Base-by-base conservation (phyloP, 768 basidiomycete species). In the Suillus clintonianus region DNA sequence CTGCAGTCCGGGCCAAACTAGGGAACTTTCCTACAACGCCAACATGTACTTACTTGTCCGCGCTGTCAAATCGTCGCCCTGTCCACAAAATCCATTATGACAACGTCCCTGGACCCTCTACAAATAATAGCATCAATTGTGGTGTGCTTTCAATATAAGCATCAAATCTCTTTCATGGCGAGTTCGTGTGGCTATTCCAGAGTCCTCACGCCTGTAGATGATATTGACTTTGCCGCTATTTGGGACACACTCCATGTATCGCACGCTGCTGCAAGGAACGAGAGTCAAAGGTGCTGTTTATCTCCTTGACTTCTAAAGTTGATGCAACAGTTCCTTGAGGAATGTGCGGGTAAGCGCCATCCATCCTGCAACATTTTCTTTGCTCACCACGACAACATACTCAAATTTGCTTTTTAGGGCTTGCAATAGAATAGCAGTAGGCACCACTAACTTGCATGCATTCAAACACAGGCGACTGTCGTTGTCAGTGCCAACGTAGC, bases 271-370 rank as follows among this genome's bases (percentile, higher is more conserved):
- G 15, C 63, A 66, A 59, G 43, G n/a, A n/a, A n/a, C n/a, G n/a
- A n/a, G n/a, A n/a, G n/a, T n/a, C n/a, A n/a, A n/a, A n/a, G n/a
- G n/a, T n/a, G n/a, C n/a, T n/a, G n/a, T n/a, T n/a, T n/a, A n/a
- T n/a, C n/a, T n/a, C n/a, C n/a, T n/a, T n/a, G n/a, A n/a, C n/a
- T n/a, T n/a, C n/a, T n/a, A n/a, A n/a, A n/a, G n/a, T n/a, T n/a
- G 51, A 63, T 74, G 59, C 59, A 61, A 30, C 67, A 64, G 8
- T 63, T 74, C 47, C 45, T 74, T 60, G 60, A 55, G 0, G 72
- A 73, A 58, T 74, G 72, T 70, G 67, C 68, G 9, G 72, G 72
- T 73, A 39, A 58, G 71, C 60, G 30, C 2, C 42, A 27, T 53
- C 19, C 24, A 58, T 22, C 8, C 3, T 30, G 27, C 42, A n/a